These are phyloP conservation scores for Schizophyllum commune DNA, from an alignment of 1,284 basidiomycete genomes.

Conservation along the genomic window DNA sequence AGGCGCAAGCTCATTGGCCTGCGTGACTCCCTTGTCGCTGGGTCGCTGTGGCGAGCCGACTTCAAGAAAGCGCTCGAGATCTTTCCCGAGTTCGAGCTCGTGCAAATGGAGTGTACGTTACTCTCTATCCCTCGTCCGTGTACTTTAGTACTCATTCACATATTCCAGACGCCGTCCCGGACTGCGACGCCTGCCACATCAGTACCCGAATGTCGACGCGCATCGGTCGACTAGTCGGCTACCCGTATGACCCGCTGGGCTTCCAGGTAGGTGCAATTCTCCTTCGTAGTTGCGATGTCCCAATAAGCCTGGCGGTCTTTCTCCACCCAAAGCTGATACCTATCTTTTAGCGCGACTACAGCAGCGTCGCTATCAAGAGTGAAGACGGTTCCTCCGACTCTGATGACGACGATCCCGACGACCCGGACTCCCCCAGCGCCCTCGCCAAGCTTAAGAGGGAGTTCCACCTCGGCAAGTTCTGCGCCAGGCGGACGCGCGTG, in stretches of 20 bases:
- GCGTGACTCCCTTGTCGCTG: constrained; percentile 65
- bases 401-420: constrained; percentile 20
- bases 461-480: constrained; percentile 67
- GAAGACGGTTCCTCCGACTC: constrained; percentile 11
- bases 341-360: not conserved
- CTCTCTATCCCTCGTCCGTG: constrained; percentile 3
- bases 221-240: constrained; percentile 47
- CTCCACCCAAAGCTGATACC: too few relatives aligned
- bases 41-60: constrained; percentile 69
- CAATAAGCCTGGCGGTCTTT: too few relatives aligned
- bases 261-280: constrained; percentile 43
- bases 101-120: constrained; percentile 40
- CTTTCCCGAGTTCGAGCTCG: constrained; percentile 56
- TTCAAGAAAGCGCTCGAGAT: constrained; percentile 60
- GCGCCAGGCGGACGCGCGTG: constrained; percentile 56
- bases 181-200: constrained; percentile 76
- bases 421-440: constrained; percentile 23
- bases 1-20: constrained; percentile 62
- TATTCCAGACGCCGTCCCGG: constrained; percentile 25
- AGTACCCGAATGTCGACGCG: constrained; percentile 59
- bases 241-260: constrained; percentile 49
- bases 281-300: not conserved
- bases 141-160: not conserved
- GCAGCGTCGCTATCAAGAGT: not conserved
- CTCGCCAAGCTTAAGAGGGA: constrained; percentile 21